A percentile compares a stretch with the other conserved stretches of the same genome.
phyloP scores from a whole-genome alignment of 306 rosid species.

The Hylodesmum podocarpum region DNA sequence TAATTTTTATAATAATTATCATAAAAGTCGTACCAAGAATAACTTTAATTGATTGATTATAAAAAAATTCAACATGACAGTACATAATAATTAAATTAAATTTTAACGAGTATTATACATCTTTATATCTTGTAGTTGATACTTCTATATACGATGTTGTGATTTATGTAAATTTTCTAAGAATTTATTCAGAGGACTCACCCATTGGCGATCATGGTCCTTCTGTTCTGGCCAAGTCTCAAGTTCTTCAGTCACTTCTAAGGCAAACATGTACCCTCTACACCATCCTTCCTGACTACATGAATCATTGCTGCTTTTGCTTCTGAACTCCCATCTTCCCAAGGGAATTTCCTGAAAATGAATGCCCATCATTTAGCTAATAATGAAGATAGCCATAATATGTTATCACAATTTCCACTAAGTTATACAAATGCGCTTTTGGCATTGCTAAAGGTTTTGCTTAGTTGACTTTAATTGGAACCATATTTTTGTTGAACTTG shows the following conservation, averaged over 20 bases:
- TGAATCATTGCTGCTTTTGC: conserved; percentile 66
- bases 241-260: conserved; percentile 76
- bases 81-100: too few species aligned
- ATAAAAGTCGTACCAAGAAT: too few species aligned
- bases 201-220: conserved; percentile 70
- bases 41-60: too few species aligned
- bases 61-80: too few species aligned
- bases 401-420: neutral
- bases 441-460: neutral
- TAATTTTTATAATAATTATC: too few species aligned
- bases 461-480: too few species aligned
- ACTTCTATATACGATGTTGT: neutral
- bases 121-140: neutral
- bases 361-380: conserved; percentile 9
- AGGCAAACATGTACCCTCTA: conserved; percentile 81
- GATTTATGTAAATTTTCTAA: neutral
- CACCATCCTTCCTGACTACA: conserved; percentile 67
- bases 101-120: neutral
- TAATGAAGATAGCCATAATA: neutral
- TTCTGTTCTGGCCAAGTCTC: conserved; percentile 74
- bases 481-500: neutral
- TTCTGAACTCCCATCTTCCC: conserved; percentile 83
- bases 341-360: conserved; percentile 60
- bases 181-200: conserved; percentile 29
- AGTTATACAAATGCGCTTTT: neutral